These are phyloP conservation scores for Penicillium cinerascens DNA, from an alignment of 495 filamentous ascomycete genomes.

Conservation along the genomic window DNA sequence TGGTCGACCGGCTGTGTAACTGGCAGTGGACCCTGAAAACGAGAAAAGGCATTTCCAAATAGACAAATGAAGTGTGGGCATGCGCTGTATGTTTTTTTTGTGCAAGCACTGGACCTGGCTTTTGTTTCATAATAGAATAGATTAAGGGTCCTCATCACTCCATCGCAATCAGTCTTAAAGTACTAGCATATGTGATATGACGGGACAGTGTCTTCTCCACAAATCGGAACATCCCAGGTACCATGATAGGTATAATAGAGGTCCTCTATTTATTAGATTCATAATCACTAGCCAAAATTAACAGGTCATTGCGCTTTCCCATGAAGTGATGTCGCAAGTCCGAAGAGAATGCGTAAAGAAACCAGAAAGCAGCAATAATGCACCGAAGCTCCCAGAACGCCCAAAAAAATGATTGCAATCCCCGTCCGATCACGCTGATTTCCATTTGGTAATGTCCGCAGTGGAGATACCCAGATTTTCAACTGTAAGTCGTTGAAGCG, in stretches of 20 bases:
- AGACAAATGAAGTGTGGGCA: neutral
- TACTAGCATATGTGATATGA: neutral
- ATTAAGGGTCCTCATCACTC: conserved; percentile 2
- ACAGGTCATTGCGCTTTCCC: neutral
- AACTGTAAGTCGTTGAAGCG: conserved; percentile 28
- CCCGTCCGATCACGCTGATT: conserved; percentile 21
- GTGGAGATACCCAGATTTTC: conserved; percentile 39
- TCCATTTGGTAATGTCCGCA: conserved; percentile 35
- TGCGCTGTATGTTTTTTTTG: conserved; percentile 1
- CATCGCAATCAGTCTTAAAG: conserved; percentile 1
- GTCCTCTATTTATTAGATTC: neutral
- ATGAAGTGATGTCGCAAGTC: neutral
- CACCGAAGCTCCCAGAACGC: conserved; percentile 16
- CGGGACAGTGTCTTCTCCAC: neutral
- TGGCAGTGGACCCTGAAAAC: neutral
- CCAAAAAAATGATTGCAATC: neutral
- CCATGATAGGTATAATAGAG: neutral
- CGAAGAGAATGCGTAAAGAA: neutral
- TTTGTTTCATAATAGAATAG: neutral
- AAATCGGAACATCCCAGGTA: neutral
- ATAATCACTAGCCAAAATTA: neutral
- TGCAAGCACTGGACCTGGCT: neutral
- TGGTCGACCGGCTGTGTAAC: neutral
- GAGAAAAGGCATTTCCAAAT: neutral
- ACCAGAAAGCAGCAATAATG: neutral